phyloP scores from a whole-genome alignment of 225 moss, liverwort and hornwort species.

The Pleurozium schreberi region DNA sequence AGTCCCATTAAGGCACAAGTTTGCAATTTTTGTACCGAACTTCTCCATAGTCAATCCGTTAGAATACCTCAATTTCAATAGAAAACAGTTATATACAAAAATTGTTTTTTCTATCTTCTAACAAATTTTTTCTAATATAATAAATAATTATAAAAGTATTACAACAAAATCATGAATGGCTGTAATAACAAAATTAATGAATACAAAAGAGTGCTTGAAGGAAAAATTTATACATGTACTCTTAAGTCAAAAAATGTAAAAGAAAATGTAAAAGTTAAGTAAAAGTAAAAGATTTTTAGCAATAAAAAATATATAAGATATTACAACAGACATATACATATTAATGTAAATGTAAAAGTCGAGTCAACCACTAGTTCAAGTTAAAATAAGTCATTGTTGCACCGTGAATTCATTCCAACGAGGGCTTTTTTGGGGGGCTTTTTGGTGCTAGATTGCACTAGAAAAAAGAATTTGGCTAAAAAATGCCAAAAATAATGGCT shows the following conservation, averaged over 20 bases:
- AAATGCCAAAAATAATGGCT: no score
- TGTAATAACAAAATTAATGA: background rate
- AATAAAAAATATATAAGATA: background rate
- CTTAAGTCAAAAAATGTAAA: background rate
- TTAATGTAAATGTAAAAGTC: background rate
- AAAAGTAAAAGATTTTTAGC: no score
- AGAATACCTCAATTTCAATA: background rate
- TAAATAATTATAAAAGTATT: background rate
- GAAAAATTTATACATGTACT: background rate
- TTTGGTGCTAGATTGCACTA: no score
- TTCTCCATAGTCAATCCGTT: background rate
- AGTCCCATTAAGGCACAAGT: background rate
- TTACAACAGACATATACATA: no score
- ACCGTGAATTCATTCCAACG: background rate
- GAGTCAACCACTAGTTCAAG: background rate
- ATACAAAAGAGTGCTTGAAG: background rate
- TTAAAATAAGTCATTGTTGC: background rate
- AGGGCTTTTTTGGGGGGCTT: no score
- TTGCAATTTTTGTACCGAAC: background rate
- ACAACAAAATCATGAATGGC: background rate
- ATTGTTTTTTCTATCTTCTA: background rate
- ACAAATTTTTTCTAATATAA: background rate
- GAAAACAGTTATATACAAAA: background rate
- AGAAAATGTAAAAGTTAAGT: no score
- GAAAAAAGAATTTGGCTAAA: no score